Evolutionary conservation across 2,329 filamentous ascomycete genomes (phyloP).

Genomic region (Aspergillus carbonarius): DNA sequence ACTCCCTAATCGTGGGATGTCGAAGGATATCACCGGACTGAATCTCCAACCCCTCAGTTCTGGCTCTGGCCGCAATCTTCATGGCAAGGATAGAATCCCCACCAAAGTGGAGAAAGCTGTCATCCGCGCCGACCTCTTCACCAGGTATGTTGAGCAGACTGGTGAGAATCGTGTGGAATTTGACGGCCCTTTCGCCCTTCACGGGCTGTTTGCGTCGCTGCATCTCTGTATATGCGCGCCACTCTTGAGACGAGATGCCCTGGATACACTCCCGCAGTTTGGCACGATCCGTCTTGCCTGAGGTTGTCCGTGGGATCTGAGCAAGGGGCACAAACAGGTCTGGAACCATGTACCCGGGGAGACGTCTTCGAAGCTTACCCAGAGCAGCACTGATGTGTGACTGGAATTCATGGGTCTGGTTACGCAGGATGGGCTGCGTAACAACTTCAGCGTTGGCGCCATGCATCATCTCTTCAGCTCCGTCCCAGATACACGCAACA

Average conservation of each 20-base stretch:
- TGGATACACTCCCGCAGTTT: conserved; percentile 1
- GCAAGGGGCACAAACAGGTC: conserved; percentile 4
- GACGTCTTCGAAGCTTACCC: not conserved
- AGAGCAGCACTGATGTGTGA: not conserved
- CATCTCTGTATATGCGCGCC: not conserved
- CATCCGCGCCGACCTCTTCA: conserved; percentile 8
- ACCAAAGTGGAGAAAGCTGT: conserved; percentile 27
- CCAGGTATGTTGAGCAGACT: not conserved
- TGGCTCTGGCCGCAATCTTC: conserved; percentile 4
- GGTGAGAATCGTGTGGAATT: not conserved
- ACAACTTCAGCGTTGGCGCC: not conserved
- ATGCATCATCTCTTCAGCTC: not conserved
- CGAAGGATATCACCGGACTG: not conserved
- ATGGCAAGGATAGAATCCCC: conserved; percentile 28
- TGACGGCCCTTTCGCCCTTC: not conserved
- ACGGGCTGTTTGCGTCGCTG: not conserved
- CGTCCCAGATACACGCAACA: not conserved
- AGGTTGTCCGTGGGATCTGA: conserved; percentile 1
- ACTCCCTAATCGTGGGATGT: not conserved
- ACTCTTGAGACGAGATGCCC: not conserved
- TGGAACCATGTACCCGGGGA: conserved; percentile 10
- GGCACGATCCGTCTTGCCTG: conserved; percentile 6
- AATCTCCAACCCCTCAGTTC: not conserved
- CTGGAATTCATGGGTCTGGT: not conserved
- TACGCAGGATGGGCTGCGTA: not conserved